Evolutionary conservation across 352 stramenopile species (phyloP).

Genomic region (Achlya hypogyna): DNA sequence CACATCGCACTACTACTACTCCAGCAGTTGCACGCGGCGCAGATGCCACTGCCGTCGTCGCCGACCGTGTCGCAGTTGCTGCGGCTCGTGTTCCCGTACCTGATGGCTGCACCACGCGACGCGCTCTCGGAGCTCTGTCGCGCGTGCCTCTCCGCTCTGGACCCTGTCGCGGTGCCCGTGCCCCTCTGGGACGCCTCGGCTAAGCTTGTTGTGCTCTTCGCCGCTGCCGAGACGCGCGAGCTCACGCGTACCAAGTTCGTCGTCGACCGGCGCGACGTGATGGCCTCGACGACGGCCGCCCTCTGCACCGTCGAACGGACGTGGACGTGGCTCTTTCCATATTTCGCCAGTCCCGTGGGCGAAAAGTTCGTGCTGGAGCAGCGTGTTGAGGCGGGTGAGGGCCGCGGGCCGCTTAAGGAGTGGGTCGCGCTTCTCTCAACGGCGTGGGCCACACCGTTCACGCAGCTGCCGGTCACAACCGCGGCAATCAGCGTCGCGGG

Average conservation of each 20-base stretch:
- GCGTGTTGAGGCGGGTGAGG: constrained; percentile 14
- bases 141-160: not conserved
- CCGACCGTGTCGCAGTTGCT: not conserved
- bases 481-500: not conserved
- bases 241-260: constrained; percentile 1
- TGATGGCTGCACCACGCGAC: not conserved
- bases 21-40: not conserved
- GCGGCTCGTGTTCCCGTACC: constrained; percentile 4
- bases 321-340: constrained; percentile 2
- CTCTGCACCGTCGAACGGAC: not conserved
- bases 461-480: not conserved
- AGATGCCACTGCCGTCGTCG: not conserved
- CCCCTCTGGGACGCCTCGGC: not conserved
- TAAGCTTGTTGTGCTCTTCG: constrained; percentile 2
- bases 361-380: constrained; percentile 10
- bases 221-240: not conserved
- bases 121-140: not conserved
- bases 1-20: not conserved
- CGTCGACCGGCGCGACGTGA: not conserved
- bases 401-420: constrained; percentile 14
- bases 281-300: not conserved
- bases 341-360: not conserved
- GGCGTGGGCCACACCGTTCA: not conserved
- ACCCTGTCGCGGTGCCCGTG: not conserved
- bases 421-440: constrained; percentile 10